These are phyloP conservation scores for Excoecaria cochinchinensis DNA, from an alignment of 345 rosid genomes.

Conservation along the genomic window DNA sequence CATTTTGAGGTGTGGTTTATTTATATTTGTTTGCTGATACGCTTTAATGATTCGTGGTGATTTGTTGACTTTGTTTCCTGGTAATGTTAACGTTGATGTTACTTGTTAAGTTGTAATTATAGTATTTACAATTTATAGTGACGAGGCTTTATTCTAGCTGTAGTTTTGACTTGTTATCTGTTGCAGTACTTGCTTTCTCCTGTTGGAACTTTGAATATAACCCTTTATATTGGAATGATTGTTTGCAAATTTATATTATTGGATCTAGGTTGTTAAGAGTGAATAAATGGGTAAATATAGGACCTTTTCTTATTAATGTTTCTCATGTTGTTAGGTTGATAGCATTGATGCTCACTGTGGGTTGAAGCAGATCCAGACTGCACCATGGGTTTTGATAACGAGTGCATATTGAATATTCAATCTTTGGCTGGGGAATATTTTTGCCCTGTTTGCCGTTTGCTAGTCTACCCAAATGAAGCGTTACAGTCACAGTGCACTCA, in stretches of 20 bases:
- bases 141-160: background rate
- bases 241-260: background rate
- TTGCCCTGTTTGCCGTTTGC: constrained; percentile 74
- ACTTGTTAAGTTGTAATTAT: background rate
- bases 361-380: constrained; percentile 4
- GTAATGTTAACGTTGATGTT: too few relatives aligned
- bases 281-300: background rate
- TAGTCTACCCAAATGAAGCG: constrained; percentile 80
- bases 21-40: background rate
- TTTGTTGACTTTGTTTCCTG: too few relatives aligned
- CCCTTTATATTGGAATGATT: background rate
- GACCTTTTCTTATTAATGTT: background rate
- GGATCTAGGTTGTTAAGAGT: background rate
- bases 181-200: background rate
- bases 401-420: constrained; percentile 68
- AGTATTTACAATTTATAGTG: background rate
- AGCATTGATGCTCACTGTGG: background rate
- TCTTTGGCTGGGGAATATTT: constrained; percentile 72
- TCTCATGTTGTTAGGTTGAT: background rate
- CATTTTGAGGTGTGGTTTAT: background rate
- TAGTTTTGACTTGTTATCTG: background rate
- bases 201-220: background rate
- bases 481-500: constrained; percentile 83
- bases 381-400: constrained; percentile 74
- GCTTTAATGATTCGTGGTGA: background rate